Base-by-base conservation (phyloP, 495 filamentous ascomycete genomes). In the Corynascus novoguineensis region DNA sequence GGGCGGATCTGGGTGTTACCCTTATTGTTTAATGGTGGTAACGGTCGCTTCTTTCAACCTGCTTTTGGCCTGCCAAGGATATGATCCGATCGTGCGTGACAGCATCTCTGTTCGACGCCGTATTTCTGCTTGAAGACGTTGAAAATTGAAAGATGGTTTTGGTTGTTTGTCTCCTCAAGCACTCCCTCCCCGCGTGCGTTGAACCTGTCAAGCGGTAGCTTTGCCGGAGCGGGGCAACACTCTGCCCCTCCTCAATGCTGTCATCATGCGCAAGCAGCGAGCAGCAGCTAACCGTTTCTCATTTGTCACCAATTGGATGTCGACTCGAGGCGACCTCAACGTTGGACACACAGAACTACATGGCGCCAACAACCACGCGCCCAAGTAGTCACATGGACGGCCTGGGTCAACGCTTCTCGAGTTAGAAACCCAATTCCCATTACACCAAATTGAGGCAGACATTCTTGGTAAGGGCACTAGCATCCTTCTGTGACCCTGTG, bases 221-320 rank as follows among this genome's bases (percentile, higher is more conserved):
- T 38, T n/a, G 42, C 42, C 53, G n/a, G 40, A 55, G 53, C 53
- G 53, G 53, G 53, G 52, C 53, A 55, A 27, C 42, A 15, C 41
- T 38, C 32, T 55, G 37, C 40, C 37, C 48, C 48, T 52, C 49
- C 40, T 50, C 38, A 31, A 59, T 59, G 60, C 45, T 62, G 60
- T 55, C 56, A 62, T 62, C 51, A 53, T 59, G 55, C 55, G 15
- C 38, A 32, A 40, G 50, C 38, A 34, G 6, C 47, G 44, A 59
- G 19, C 53, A 55, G 31, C 17, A 22, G 17, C 5, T 31, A 8
- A 38, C 15, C 44, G 31, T n/a, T 29, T 32, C 31, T 34, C 42
- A 40, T 28, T 17, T n/a, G 22, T 40, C 34, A 8, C 53, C 21
- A 48, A 53, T 57, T 53, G 54, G 28, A 19, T 6, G 38, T 31